Conservation (phyloP, 495 filamentous ascomycete species). For the Cercophora samala region DNA sequence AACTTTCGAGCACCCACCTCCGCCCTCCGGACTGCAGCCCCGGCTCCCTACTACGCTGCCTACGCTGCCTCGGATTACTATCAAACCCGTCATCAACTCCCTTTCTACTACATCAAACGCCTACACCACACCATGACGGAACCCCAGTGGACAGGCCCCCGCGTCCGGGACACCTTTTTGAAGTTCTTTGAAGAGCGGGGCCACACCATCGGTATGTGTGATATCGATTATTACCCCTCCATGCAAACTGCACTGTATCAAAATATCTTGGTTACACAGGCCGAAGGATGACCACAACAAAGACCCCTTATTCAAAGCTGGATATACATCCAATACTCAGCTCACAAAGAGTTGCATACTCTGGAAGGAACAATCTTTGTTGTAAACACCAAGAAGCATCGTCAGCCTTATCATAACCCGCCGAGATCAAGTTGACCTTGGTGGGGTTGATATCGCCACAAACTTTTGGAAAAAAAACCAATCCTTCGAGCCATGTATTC, state of each 20-base stretch:
- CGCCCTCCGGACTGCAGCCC: conserved; percentile 16
- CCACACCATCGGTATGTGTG: conserved; percentile 52
- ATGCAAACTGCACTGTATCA: conserved; percentile 4
- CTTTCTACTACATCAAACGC: conserved; percentile 23
- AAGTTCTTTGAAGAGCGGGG: conserved; percentile 75
- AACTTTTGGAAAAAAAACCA: not conserved
- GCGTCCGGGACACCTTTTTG: conserved; percentile 74
- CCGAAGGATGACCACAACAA: not conserved
- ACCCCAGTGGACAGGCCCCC: conserved; percentile 59
- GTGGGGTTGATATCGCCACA: not conserved
- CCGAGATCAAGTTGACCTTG: not conserved
- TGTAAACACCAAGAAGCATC: not conserved
- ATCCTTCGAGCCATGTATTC: not conserved
- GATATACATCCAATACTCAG: not conserved
- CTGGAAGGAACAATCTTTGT: not conserved
- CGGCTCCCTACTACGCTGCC: conserved; percentile 9
- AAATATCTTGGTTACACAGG: conserved; percentile 2
- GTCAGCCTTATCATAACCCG: not conserved
- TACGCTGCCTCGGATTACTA: conserved; percentile 7
- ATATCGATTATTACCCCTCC: conserved; percentile 16
- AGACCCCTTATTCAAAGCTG: not conserved
- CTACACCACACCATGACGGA: conserved; percentile 41
- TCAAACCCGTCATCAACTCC: conserved; percentile 23
- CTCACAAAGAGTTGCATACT: not conserved
- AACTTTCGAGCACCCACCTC: conserved; percentile 37